Base-by-base conservation (phyloP, 345 rosid genomes). In the Hibiscus mutabilis region DNA sequence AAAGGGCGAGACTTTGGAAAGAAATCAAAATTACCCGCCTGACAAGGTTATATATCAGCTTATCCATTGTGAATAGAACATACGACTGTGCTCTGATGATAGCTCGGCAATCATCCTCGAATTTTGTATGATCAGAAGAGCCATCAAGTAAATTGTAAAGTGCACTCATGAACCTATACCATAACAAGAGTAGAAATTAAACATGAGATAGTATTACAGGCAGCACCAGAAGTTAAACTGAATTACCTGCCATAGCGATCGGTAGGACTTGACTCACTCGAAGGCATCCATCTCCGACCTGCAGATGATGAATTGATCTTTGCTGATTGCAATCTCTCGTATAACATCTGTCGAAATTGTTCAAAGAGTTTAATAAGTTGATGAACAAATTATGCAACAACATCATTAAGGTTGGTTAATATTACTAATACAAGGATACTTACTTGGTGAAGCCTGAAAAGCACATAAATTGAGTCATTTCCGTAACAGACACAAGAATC, bases 401-500 rank as follows among this genome's bases (percentile, higher is more conserved):
- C 33, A 68, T 74, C 58, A 7, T 5, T 61, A 59, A 58, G 71
- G 29, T 31, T 24, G 73, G 61, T 15, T 47, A 40, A 15, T 1
- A 53, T 33, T 70, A 24, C 6, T 13, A 19, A 22, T 19, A 55
- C 29, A 42, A 68, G 33, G 19, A 47, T 37, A 74, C 83, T 86
- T 85, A 95, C 99, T 78, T 85, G 99, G 78, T 95, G 99, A 84
- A 95, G 99, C 84, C 98, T 86, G 66, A 92, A 88, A 69, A 92
- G 89, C 73, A 92, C 92, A 68, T 92, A 92, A 75, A 86, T 90
- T 25, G 96, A 90, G 82, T 95, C 97, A 71, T 92, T 92, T 70
- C 98, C 99, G 73, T 92, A 95, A 78, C 92, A 95, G 81, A 92
- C 77, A 42, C 77, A 73, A 14, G 87, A 84, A 69, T 77, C 87